Evolutionary conservation across 768 basidiomycete species (phyloP).

Genomic region (Boletus vermiculosoides): DNA sequence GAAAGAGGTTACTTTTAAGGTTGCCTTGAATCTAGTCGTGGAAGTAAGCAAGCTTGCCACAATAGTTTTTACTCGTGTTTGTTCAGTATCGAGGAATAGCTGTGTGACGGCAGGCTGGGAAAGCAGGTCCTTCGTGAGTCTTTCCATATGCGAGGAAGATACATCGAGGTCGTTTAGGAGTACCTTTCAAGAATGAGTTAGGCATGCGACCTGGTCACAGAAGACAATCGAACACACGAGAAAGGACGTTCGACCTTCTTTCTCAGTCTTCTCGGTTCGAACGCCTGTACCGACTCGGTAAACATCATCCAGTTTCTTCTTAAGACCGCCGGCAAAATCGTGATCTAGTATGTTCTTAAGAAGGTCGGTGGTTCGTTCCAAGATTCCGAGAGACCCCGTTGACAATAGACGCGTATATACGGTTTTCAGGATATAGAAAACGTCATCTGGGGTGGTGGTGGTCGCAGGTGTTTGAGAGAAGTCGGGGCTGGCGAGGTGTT

Average conservation of each 20-base stretch:
- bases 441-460: constrained; percentile 87
- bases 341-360: constrained; percentile 76
- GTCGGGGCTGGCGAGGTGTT: constrained; percentile 78
- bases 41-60: constrained; percentile 53
- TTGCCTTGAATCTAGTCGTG: constrained; percentile 63
- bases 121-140: constrained; percentile 66
- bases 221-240: constrained; percentile 56
- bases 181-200: constrained; percentile 47
- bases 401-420: constrained; percentile 76
- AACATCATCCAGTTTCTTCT: constrained; percentile 84
- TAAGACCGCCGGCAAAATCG: constrained; percentile 79
- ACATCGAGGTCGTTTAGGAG: constrained; percentile 93
- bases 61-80: constrained; percentile 45
- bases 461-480: constrained; percentile 56
- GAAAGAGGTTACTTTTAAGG: constrained; percentile 59
- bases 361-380: constrained; percentile 58
- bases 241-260: constrained; percentile 75
- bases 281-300: constrained; percentile 57
- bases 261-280: constrained; percentile 74
- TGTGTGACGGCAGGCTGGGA: constrained; percentile 57
- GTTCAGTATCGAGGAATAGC: constrained; percentile 63
- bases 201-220: not conserved
- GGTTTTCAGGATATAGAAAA: constrained; percentile 91
- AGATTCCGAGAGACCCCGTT: constrained; percentile 62
- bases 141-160: constrained; percentile 86